Evolutionary conservation across 306 rosid species (phyloP), one percentile per base, ranked within the genome.

Genomic region (Ceratonia siliqua): DNA sequence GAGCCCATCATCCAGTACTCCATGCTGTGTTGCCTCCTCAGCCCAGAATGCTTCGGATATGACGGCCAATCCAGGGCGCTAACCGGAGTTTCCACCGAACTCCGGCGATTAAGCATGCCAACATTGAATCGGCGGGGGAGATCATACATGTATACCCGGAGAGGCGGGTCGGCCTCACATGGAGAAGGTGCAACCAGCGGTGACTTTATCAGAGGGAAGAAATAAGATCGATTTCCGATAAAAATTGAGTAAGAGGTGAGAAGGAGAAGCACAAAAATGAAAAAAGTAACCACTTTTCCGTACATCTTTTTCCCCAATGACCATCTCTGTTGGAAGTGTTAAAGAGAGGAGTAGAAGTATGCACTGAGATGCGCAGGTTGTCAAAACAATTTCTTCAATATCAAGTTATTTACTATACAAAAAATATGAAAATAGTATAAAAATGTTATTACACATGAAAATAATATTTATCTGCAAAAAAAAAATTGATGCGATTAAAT

Each of bases 1-100:
- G 91, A 91, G 0, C 91, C 92, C 95, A 86, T 89, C 95, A 91
- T 89, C 97, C 97, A 91, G 30, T 85, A 91, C 95, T 91, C 97
- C 32, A 89, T 88, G 76, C 97, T 91, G 75, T 91, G 97, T 87
- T 91, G 97, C 82, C 52, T 86, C 83, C 62, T 83, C 77, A 91
- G 70, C 22, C 95, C 97, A 17, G 84, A 84, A 55, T 84, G 81
- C 72, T 38, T 55, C 6, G 92, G 95, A 94, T 90, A 91, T 17
- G 83, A 35, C 12, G 91, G 91, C 83, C 86, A 91, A 0, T 77
- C 76, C 41, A 4, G 62, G 22, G 28, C 78, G 2, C 89, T 87
- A 7, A 87, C 90, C 45, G 97, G 87, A 41, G 82, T 50, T 73
- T 84, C 81, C 54, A 72, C 85, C 42, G 41, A 36, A 71, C 35